A percentile compares a stretch with the other conserved stretches of the same genome.
Conservation (phyloP, 192 early-diverging fungal species). For the Diversispora eburnea region DNA sequence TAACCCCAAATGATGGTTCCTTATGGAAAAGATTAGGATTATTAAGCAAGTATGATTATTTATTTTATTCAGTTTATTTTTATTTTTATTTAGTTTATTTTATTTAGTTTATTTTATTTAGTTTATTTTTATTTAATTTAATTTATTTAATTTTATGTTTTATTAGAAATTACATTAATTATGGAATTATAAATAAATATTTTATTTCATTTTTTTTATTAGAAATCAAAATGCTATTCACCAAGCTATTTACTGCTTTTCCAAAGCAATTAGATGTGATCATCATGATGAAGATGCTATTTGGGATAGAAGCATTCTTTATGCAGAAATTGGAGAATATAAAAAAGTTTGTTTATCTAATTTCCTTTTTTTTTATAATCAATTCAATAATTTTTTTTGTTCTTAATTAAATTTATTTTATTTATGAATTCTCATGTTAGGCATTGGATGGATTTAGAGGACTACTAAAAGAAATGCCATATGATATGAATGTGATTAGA, state of each 20-base stretch:
- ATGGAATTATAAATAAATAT: background rate
- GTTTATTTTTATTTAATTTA: too few relatives aligned
- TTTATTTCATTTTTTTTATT: constrained; percentile 6
- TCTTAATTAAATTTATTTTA: constrained; percentile 16
- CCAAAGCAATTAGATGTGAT: constrained; percentile 62
- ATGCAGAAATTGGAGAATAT: constrained; percentile 50
- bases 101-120: too few relatives aligned
- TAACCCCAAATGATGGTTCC: constrained; percentile 64
- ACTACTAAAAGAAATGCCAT: constrained; percentile 59
- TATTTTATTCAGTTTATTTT: background rate
- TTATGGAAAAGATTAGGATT: constrained; percentile 82
- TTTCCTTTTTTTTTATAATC: constrained; percentile 7
- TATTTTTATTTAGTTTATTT: background rate
- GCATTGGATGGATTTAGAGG: constrained; percentile 57
- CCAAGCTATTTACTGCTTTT: constrained; percentile 83
- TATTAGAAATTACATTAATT: too few relatives aligned
- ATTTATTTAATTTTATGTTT: too few relatives aligned
- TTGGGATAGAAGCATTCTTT: constrained; percentile 64
- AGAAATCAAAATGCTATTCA: constrained; percentile 60
- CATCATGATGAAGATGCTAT: constrained; percentile 64
- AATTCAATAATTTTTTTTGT: constrained; percentile 30
- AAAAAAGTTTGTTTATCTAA: constrained; percentile 40
- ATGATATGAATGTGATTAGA: constrained; percentile 64
- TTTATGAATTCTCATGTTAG: constrained; percentile 30
- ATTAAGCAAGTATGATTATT: constrained; percentile 58